phyloP scores from a whole-genome alignment of 129 eudicot genomes.

The Arctium lappa region DNA sequence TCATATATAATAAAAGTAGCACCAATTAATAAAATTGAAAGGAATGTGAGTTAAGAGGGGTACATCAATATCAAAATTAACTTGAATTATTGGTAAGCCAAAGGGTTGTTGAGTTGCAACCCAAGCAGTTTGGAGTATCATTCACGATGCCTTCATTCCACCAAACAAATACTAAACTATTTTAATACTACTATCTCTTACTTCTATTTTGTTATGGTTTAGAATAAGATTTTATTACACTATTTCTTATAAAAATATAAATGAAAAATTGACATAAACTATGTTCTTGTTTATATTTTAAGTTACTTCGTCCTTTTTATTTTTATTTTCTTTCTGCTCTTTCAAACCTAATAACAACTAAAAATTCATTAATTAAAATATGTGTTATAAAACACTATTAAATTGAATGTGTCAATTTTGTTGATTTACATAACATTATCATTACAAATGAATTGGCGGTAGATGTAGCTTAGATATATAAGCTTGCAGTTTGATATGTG shows the following conservation, averaged over 20 bases:
- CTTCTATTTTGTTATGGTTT: background rate
- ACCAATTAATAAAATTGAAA: background rate
- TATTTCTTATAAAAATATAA: background rate
- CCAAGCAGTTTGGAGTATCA: conserved; percentile 36
- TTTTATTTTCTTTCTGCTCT: background rate
- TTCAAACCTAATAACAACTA: background rate
- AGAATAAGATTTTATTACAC: background rate
- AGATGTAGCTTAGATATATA: too few relatives aligned
- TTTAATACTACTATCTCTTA: background rate
- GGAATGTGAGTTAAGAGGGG: conserved; percentile 25
- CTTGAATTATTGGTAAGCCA: conserved; percentile 32
- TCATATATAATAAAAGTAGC: background rate
- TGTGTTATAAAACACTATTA: too few relatives aligned
- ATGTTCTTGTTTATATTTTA: background rate
- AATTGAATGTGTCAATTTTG: too few relatives aligned
- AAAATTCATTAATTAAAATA: too few relatives aligned
- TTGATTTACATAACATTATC: too few relatives aligned
- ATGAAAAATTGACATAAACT: too few relatives aligned
- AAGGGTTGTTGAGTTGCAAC: conserved; percentile 29
- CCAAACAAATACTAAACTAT: conserved; percentile 18
- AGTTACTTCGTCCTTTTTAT: background rate
- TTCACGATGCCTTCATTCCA: conserved; percentile 38
- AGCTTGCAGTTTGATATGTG: too few relatives aligned
- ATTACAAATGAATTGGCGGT: too few relatives aligned
- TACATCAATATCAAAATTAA: conserved; percentile 25